These are phyloP conservation scores for Solanum bulbocastanum DNA, from an alignment of 257 asterid genomes.

Conservation along the genomic window DNA sequence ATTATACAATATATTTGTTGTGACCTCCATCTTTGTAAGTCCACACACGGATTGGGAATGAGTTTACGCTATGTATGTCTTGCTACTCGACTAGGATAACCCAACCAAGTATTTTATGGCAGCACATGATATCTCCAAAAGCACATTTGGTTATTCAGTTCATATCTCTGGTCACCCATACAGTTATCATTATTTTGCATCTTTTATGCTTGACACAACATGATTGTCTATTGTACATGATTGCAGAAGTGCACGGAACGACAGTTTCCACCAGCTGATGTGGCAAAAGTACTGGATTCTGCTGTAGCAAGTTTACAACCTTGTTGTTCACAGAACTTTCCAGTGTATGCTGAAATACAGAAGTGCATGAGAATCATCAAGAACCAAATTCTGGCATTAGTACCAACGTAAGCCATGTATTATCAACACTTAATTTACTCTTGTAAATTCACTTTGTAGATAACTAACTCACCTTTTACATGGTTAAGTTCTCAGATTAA, in stretches of 20 bases:
- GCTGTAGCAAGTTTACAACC: constrained; percentile 80
- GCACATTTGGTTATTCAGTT: neutral
- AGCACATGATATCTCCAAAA: neutral
- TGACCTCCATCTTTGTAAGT: neutral
- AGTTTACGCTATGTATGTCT: neutral
- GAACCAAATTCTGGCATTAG: constrained; percentile 88
- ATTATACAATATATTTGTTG: neutral
- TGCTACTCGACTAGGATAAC: neutral
- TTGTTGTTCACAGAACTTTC: constrained; percentile 64
- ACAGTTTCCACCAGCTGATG: constrained; percentile 85
- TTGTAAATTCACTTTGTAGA: constrained; percentile 23
- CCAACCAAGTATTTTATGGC: neutral
- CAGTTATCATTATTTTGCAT: neutral
- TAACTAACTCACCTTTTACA: constrained; percentile 17
- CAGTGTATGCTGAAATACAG: constrained; percentile 75
- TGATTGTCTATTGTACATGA: neutral
- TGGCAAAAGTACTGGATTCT: constrained; percentile 83
- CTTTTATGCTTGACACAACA: neutral
- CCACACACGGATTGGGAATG: neutral
- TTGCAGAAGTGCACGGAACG: constrained; percentile 92
- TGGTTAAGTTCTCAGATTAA: constrained; percentile 5
- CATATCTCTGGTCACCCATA: neutral
- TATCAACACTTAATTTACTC: neutral
- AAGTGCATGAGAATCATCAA: constrained; percentile 92
- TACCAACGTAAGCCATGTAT: constrained; percentile 47